Evolutionary conservation across 2,329 filamentous ascomycete genomes (phyloP).

Genomic region (Harringtonia lauricola): DNA sequence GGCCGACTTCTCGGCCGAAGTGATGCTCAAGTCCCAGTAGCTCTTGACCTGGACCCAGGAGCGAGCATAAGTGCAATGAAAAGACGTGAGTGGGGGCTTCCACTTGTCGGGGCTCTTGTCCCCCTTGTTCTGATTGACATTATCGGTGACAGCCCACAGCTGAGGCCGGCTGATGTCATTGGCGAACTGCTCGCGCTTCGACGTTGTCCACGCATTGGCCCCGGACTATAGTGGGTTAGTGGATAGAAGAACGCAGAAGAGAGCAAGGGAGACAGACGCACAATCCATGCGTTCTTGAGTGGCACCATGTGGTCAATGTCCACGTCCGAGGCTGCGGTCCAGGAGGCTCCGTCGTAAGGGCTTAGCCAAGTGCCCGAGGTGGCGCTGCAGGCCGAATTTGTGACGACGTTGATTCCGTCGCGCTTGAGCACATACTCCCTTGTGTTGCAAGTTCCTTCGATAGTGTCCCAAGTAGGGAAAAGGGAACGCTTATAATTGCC

Average conservation of each 20-base stretch:
- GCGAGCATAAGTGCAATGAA: constrained; percentile 69
- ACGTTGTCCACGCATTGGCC: constrained; percentile 59
- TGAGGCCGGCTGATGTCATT: constrained; percentile 70
- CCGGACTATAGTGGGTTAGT: constrained; percentile 42
- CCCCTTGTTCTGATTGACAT: constrained; percentile 64
- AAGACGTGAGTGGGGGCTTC: constrained; percentile 59
- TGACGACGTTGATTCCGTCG: constrained; percentile 55
- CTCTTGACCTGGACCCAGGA: constrained; percentile 73
- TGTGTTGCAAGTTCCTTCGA: constrained; percentile 58
- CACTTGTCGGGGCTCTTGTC: constrained; percentile 63
- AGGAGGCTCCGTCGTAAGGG: constrained; percentile 63
- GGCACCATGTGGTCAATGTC: constrained; percentile 83
- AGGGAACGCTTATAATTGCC: constrained; percentile 51
- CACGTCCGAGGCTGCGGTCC: constrained; percentile 56
- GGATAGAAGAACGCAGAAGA: background rate
- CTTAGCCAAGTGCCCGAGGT: constrained; percentile 58
- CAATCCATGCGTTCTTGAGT: constrained; percentile 69
- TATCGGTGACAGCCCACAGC: constrained; percentile 68
- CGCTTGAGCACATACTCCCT: constrained; percentile 62
- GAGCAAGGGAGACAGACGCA: constrained; percentile 19
- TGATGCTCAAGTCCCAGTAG: constrained; percentile 58
- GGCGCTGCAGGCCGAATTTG: constrained; percentile 47
- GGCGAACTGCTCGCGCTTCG: constrained; percentile 56
- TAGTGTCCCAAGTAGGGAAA: constrained; percentile 63
- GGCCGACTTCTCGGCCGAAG: constrained; percentile 59